A percentile compares a stretch with the other conserved stretches of the same genome.
phyloP scores from a whole-genome alignment of 352 stramenopile genomes.

The Nothophytophthora sp. region DNA sequence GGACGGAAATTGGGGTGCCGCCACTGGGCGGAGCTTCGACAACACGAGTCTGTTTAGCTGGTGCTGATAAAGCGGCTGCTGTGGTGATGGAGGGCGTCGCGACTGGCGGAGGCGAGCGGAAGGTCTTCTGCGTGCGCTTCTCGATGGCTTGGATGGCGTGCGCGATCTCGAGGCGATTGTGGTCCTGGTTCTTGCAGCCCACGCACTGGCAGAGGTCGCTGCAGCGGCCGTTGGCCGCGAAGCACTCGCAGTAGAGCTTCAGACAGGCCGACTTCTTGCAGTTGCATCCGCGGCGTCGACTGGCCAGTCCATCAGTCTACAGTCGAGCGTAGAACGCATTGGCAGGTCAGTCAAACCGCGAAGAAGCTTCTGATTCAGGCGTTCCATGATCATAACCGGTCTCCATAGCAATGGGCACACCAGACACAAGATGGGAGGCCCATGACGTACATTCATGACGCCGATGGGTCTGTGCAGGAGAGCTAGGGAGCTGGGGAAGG shows the following conservation, averaged over 20 bases:
- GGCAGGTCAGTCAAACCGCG: too few species aligned
- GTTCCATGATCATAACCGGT: too few species aligned
- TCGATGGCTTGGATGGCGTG: constrained; percentile 57
- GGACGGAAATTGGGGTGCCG: background rate
- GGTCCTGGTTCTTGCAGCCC: constrained; percentile 71
- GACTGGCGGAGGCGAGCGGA: constrained; percentile 30
- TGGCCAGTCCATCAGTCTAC: too few species aligned
- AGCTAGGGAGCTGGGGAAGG: too few species aligned
- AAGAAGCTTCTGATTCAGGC: too few species aligned
- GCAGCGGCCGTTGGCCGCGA: constrained; percentile 54
- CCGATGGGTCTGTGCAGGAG: too few species aligned
- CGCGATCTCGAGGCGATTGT: constrained; percentile 58
- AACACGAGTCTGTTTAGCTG: background rate
- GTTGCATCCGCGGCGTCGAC: constrained; percentile 82
- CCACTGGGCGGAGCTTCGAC: background rate
- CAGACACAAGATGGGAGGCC: too few species aligned
- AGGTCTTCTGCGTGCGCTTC: constrained; percentile 52
- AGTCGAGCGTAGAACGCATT: too few species aligned
- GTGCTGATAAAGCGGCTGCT: background rate
- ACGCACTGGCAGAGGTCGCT: constrained; percentile 72
- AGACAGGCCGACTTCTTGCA: constrained; percentile 97
- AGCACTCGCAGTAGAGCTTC: constrained; percentile 93
- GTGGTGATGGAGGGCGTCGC: constrained; percentile 12
- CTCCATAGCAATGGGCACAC: too few species aligned
- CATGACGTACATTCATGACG: too few species aligned